Base-by-base conservation (phyloP, 495 filamentous ascomycete genomes). In the Amphirosellinia nigrospora region DNA sequence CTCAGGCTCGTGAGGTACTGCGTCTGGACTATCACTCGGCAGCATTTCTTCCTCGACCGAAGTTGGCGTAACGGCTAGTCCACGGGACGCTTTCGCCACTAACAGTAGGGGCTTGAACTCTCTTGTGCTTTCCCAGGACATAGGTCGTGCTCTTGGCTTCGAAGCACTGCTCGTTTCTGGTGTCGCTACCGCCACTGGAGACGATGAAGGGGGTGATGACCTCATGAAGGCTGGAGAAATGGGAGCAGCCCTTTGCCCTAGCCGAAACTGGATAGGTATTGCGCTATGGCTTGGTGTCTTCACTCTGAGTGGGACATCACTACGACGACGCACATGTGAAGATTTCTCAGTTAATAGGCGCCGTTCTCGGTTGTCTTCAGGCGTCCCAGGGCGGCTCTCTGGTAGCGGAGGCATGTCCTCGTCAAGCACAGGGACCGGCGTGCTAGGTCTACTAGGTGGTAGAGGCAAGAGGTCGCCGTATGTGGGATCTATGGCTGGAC, bases 401-500 rank as follows among this genome's bases (percentile, higher is more conserved):
- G 86, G 86, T 0, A 88, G 78, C 38, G 77, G 70, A 1, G 86
- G 86, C 11, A 86, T 76, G 28, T 74, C 41, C 6, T 80, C 79
- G 70, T 74, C 43, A 75, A 71, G 73, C 59, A 75, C 50, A 55
- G 69, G 39, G 59, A 77, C 68, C n/a, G 84, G 85, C n/a, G 82
- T 81, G 32, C 75, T 78, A 70, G 86, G 81, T 64, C 78, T 77
- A 69, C 83, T 86, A 21, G 86, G 86, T 71, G 86, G 86, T 61
- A 88, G 73, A 36, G 85, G 86, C 50, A 88, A 80, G 16, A 87
- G 76, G 69, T 88, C 86, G 67, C 85, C 84, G 70, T 83, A 85
- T 61, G 82, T 82, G 26, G 86, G 86, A 75, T 88, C 86, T 70
- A 88, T 87, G 52, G 86, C 85, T 59, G 85, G 85, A 73, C 84